Base-by-base conservation (phyloP, 345 rosid species). In the Eucalyptus globulus region DNA sequence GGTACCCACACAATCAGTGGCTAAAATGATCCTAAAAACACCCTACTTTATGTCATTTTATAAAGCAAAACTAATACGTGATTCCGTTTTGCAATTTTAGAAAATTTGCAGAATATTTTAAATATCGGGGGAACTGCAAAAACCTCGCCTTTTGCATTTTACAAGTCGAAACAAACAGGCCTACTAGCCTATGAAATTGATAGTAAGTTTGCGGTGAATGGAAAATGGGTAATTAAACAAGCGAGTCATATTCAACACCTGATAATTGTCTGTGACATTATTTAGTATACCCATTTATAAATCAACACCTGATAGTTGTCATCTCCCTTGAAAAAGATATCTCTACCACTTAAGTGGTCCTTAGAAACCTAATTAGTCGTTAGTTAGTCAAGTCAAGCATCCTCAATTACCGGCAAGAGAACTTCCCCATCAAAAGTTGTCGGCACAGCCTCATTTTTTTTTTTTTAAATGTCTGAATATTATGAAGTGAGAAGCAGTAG, bases 301-400 rank as follows among this genome's bases (percentile, higher is more conserved):
- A 65, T 65, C 76, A 65, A n/a, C 11, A 8, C 47, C 47, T 44
- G 47, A 12, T 53, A 53, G 58, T 62, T 62, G 31, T 62, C 69
- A 62, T 27, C 13, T 13, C 17, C 69, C 34, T 62, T 62, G 9
- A 62, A 62, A 62, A 29, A 6, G 1, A 62, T 62, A 65, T 65
- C 5, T 65, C 76, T 65, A 14, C 76, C 76, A 65, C 76, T 65
- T 60, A 69, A 16, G 44, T 47, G 87, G 13, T 21, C 53, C n/a
- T 72, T 72, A 40, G 87, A 47, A 31, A 37, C 44, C 85, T 67
- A 80, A 29, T 62, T 34, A 89, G 49, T 89, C 49, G 91, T 89
- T 90, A 87, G 54, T 85, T 86, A 22, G 91, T 92, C 93, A 87
- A 88, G 86, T 89, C 91, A 49, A 86, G 87, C 62, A 53, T 43